Base-by-base conservation (phyloP, 2,329 filamentous ascomycete genomes). In the Metarhizium brunneum region DNA sequence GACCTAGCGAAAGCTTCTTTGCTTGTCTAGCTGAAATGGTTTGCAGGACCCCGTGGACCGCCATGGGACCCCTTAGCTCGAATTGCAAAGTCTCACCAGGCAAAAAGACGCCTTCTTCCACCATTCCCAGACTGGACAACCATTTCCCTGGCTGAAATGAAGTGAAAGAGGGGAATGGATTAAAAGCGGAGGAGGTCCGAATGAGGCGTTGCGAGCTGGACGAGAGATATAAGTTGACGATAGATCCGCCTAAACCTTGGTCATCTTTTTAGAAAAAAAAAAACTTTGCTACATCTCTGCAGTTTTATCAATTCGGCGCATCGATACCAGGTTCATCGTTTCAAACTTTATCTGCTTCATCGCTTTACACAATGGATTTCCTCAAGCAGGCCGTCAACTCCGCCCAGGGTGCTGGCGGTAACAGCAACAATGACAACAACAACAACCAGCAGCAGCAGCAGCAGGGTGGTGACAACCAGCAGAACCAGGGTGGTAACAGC, bases 381-480 rank as follows among this genome's bases (percentile, higher is more conserved):
- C n/a, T 73, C 65, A 72, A 72, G 63, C 68, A 69, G 51, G 67
- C 68, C 55, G 62, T 62, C 54, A 49, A 59, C 52, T 55, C 58
- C 50, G 50, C 52, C 53, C 16, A 45, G 42, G 18, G 18, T 10
- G 54, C 60, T 53, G 43, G 43, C 25, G 47, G 54, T n/a, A 42
- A 36, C 48, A 11, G 35, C 8, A 45, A n/a, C 38, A 36, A 43
- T 32, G 52, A 32, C 35, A 60, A 60, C 51, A 57, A 49, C 29
- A 51, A 45, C 42, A 50, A 16, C 45, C 20, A 59, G 47, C 49
- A 50, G 16, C 48, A 59, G 20, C 57, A 62, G 40, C 54, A 60
- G 50, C 52, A 59, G 14, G 54, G 60, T 53, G 43, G 43, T 35
- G 50, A 50, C 50, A 43, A 52, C 47, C 25, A 50, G 16, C 30